A percentile compares a stretch with the other conserved stretches of the same genome.
phyloP scores from a whole-genome alignment of 2,329 filamentous ascomycete species.

The Blastomyces parvus region DNA sequence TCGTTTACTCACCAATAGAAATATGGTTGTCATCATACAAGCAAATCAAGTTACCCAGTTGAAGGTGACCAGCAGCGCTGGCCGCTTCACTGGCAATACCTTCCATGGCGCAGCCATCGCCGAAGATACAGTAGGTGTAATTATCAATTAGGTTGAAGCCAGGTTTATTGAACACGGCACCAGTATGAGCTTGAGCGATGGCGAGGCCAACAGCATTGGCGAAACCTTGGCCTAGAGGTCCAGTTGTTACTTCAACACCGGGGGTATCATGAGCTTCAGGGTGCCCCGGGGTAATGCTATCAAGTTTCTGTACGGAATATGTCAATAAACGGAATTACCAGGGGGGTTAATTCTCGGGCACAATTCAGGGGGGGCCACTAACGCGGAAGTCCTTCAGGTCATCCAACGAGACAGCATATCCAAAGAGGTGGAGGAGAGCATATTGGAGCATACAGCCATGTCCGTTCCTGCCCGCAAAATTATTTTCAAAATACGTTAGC shows the following conservation, averaged over 20 bases:
- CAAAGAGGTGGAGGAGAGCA: constrained; percentile 92
- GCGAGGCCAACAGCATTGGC: constrained; percentile 95
- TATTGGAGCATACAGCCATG: constrained; percentile 99
- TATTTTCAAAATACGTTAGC: constrained; percentile 3
- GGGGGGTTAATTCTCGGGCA: constrained; percentile 1
- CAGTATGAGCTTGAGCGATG: constrained; percentile 88
- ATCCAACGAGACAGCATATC: constrained; percentile 75
- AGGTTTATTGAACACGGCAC: constrained; percentile 91
- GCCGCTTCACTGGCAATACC: constrained; percentile 89
- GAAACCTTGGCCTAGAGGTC: constrained; percentile 94
- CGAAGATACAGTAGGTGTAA: constrained; percentile 94
- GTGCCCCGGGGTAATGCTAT: constrained; percentile 86
- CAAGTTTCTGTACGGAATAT: constrained; percentile 46
- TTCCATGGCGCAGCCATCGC: constrained; percentile 98
- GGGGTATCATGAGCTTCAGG: constrained; percentile 95
- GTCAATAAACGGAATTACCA: constrained; percentile 7
- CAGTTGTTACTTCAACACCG: constrained; percentile 95
- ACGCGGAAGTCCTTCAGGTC: constrained; percentile 96
- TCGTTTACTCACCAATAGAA: constrained; percentile 52
- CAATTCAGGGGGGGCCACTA: constrained; percentile 36
- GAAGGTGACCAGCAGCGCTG: constrained; percentile 86
- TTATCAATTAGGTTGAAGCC: constrained; percentile 87
- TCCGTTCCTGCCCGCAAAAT: constrained; percentile 60
- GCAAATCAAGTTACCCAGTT: constrained; percentile 94
- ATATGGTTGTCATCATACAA: constrained; percentile 99